Evolutionary conservation across 768 basidiomycete genomes (phyloP).

Genomic region (Suillus brevipes): DNA sequence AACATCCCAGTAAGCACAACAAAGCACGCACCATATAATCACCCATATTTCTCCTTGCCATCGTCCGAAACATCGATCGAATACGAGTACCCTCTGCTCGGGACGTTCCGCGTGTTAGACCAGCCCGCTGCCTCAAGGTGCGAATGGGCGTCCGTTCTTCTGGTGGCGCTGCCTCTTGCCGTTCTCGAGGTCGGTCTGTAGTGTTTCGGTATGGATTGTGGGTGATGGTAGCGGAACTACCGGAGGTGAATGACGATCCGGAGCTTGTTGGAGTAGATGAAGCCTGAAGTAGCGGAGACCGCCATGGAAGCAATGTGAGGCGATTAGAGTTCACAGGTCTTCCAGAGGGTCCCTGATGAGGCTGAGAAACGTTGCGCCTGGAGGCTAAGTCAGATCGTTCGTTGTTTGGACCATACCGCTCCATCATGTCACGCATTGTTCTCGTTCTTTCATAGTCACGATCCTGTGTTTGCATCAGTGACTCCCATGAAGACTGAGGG

Average conservation of each 20-base stretch:
- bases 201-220: neutral
- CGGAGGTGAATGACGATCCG: neutral
- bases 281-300: neutral
- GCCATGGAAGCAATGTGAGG: constrained; percentile 1
- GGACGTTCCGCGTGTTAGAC: neutral
- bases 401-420: neutral
- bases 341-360: neutral
- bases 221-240: neutral
- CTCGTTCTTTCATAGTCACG: neutral
- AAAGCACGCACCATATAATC: constrained; percentile 52
- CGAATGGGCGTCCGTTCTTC: constrained; percentile 6
- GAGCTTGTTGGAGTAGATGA: neutral
- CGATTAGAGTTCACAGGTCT: constrained; percentile 4
- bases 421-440: constrained; percentile 4
- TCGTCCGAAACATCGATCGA: constrained; percentile 9
- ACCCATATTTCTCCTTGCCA: constrained; percentile 32
- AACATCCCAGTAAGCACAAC: constrained; percentile 9
- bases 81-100: constrained; percentile 2
- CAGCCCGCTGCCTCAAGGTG: constrained; percentile 7
- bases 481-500: neutral
- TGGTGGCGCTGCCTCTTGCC: constrained; percentile 2
- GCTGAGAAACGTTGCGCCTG: neutral
- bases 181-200: neutral
- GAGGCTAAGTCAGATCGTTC: constrained; percentile 4
- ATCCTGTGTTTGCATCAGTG: neutral